phyloP scores from a whole-genome alignment of 768 basidiomycete genomes.

The Lyophyllum atratum region DNA sequence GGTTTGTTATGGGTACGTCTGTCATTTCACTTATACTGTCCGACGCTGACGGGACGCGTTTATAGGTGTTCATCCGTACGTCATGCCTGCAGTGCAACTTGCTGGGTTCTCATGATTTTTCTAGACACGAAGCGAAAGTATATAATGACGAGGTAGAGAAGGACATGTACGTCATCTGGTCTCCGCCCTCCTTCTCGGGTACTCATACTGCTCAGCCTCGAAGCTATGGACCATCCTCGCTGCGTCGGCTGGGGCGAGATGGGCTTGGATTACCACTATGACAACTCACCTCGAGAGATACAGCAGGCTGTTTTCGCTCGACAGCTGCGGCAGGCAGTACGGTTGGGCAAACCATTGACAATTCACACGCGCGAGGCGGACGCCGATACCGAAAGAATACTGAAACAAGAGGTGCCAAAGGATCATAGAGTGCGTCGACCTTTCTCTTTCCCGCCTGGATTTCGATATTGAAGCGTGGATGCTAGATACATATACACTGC shows the following conservation, averaged over 20 bases:
- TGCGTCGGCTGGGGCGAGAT: conserved; percentile 92
- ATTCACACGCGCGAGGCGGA: conserved; percentile 90
- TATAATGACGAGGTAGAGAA: conserved; percentile 71
- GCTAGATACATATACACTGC: conserved; percentile 83
- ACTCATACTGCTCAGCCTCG: conserved; percentile 43
- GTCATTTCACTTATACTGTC: neutral
- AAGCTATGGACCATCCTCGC: conserved; percentile 77
- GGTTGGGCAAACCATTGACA: conserved; percentile 73
- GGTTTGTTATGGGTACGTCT: conserved; percentile 79
- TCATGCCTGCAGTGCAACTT: conserved; percentile 6
- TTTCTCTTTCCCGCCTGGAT: neutral
- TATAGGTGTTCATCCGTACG: conserved; percentile 77
- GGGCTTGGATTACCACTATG: conserved; percentile 85
- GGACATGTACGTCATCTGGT: conserved; percentile 52
- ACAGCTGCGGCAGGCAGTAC: conserved; percentile 70
- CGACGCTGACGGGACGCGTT: neutral
- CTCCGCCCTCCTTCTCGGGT: neutral
- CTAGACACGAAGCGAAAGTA: conserved; percentile 68
- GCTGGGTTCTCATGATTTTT: neutral
- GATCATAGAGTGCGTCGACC: conserved; percentile 56
- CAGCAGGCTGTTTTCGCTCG: conserved; percentile 68
- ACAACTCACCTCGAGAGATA: conserved; percentile 68
- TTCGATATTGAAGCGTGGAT: neutral
- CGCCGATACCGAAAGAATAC: conserved; percentile 74
- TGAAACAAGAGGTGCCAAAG: conserved; percentile 74